Evolutionary conservation across 257 asterid species (phyloP), one percentile per base, ranked within the genome.

Genomic region (Knoxia roxburghii): DNA sequence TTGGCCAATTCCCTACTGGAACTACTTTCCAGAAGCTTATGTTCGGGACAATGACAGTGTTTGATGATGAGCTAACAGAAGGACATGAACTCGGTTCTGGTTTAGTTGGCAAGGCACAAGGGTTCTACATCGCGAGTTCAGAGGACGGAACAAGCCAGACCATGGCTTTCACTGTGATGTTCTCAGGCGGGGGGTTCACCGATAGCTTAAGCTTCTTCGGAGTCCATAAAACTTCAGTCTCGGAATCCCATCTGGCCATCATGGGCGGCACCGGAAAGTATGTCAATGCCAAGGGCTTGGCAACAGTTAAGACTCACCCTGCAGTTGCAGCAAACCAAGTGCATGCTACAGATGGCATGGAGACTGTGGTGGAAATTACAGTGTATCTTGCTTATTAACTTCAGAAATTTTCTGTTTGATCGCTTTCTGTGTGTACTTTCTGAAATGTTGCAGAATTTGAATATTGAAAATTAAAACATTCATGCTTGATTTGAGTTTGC

Each of bases 251-350:
- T 70, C 76, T 91, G 65, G 96, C 96, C 2, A 72, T 91, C 12
- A 85, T 88, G 96, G 98, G 96, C 0, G 98, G 98, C 1, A 91
- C 98, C 0, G 98, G 98, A 26, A 88, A 88, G 76, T 87, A 80
- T 30, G 96, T 86, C 46, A 77, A 87, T 58, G 96, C 89, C 0
- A 88, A 86, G 66, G 98, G 96, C 0, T 70, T 83, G 30, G 98
- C 98, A 0, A 72, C 51, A 0, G 93, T 84, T 9, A 91, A 86
- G 85, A 89, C 91, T 0, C 72, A 85, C 21, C 85, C 87, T 0
- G 83, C 80, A 24, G 26, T 53, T 17, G 12, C 57, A 14, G 12
- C 57, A 14, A 79, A 71, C 59, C 87, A 80, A 68, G 45, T 59
- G 27, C 86, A 76, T 3, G 80, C 68, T 72, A 88, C 98, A 1